Evolutionary conservation across 1,284 basidiomycete genomes (phyloP).

Genomic region (Malassezia japonica): DNA sequence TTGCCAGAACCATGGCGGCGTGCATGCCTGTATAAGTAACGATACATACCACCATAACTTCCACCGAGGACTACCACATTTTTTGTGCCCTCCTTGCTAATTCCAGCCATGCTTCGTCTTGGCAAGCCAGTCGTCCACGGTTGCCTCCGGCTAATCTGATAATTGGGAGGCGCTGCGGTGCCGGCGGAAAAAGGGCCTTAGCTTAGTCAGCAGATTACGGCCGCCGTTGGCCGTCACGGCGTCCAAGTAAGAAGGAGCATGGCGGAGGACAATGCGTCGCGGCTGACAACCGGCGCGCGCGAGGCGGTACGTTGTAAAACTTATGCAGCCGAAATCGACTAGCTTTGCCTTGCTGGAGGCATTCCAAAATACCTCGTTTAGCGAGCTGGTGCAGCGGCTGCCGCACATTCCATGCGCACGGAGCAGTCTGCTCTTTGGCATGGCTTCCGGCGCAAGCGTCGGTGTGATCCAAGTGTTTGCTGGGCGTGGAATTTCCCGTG

Average conservation of each 20-base stretch:
- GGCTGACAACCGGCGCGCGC: too few species aligned
- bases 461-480: constrained; percentile 10
- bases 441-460: constrained; percentile 10
- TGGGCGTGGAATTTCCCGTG: not conserved
- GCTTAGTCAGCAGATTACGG: too few species aligned
- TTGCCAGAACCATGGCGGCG: constrained; percentile 49
- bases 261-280: too few species aligned
- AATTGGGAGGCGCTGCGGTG: too few species aligned
- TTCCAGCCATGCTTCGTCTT: not conserved
- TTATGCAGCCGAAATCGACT: too few species aligned
- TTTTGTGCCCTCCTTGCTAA: constrained; percentile 14
- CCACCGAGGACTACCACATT: constrained; percentile 49
- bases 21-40: constrained; percentile 20
- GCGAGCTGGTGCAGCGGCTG: constrained; percentile 3
- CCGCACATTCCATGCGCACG: constrained; percentile 17
- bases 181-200: too few species aligned
- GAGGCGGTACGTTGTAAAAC: too few species aligned
- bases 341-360: too few species aligned
- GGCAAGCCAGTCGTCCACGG: too few species aligned
- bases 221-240: too few species aligned
- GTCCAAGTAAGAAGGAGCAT: too few species aligned
- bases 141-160: constrained; percentile 13
- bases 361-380: not conserved
- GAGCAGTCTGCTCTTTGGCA: constrained; percentile 12
- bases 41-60: constrained; percentile 36